A percentile compares a stretch with the other conserved stretches of the same genome.
phyloP scores from a whole-genome alignment of 306 rosid species.

The Acacia crassicarpa region DNA sequence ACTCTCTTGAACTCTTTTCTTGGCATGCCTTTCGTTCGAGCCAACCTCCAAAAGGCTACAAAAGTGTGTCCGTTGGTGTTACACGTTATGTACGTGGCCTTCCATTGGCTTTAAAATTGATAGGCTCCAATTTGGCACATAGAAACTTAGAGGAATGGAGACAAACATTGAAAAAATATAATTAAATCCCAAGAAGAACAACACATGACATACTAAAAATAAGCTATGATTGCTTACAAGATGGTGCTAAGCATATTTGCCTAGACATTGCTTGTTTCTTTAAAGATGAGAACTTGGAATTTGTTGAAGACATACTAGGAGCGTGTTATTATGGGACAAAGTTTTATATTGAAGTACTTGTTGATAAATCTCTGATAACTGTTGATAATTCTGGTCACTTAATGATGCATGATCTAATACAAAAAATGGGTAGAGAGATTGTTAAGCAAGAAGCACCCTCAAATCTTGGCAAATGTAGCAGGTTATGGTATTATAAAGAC shows the following conservation, averaged over 20 bases:
- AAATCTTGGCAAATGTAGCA: not conserved
- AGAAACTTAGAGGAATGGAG: not conserved
- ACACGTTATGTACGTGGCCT: not conserved
- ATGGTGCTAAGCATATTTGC: not conserved
- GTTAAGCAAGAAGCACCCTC: not conserved
- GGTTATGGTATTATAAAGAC: not conserved
- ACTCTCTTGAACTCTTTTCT: not conserved
- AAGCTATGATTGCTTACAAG: conserved; percentile 2
- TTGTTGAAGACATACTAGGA: conserved; percentile 18
- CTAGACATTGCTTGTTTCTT: conserved; percentile 1
- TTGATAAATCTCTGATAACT: not conserved
- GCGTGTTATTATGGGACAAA: not conserved
- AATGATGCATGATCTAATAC: not conserved
- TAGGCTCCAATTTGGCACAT: not conserved
- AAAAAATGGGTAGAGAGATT: not conserved
- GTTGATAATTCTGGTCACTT: not conserved
- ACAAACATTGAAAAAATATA: too few relatives aligned
- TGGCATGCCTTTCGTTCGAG: not conserved
- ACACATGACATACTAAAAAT: not conserved
- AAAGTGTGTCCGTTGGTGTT: not conserved
- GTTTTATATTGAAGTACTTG: not conserved
- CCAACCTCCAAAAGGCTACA: not conserved
- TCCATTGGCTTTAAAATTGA: not conserved
- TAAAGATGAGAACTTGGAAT: not conserved
- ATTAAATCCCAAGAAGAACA: not conserved